Base-by-base conservation (phyloP, 2,329 filamentous ascomycete genomes). In the Bimuria novae-zelandiae region DNA sequence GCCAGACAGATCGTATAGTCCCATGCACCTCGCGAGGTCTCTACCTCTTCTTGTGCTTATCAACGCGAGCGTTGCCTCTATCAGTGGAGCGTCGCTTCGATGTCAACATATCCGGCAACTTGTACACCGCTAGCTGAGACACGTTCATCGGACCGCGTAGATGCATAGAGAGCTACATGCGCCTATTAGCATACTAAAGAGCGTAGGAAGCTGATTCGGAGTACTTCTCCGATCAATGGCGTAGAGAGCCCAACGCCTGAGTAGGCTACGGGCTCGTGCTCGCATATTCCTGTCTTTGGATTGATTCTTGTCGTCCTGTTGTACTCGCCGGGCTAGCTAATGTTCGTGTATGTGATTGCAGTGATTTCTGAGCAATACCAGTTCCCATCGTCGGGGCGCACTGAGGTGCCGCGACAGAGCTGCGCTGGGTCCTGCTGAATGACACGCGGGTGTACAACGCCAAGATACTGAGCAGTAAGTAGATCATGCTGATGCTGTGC, bases 221-320 rank as follows among this genome's bases (percentile, higher is more conserved):
- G 73, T 76, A 90, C 88, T 76, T 88, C 88, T 68, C 89, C 85
- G 56, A 89, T 80, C 29, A 90, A 79, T 6, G 89, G 89, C 23
- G 86, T 82, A 46, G 90, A 75, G 35, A 81, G 77, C 12, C 88
- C 88, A 10, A 74, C 78, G 21, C 87, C 87, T 7, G 75, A 77
- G 65, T 85, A 91, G 0, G 70, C 52, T 54, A 81, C 75, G 14
- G 79, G 74, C 32, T 77, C 70, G 57, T 79, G 83, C 6, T 74
- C 62, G 71, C 89, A 92, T 17, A 76, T 65, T 7, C 80, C 80
- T 35, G 82, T 82, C 43, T 74, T 67, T 14, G 76, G 62, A 54
- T 82, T 77, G 83, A 92, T 89, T 49, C 67, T 64, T 22, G 79
- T 83, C 30, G 92, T 82, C 49, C 82, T 80, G 54, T 88, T 80